phyloP scores from a whole-genome alignment of 495 filamentous ascomycete genomes.

The Filosporella fistucella region DNA sequence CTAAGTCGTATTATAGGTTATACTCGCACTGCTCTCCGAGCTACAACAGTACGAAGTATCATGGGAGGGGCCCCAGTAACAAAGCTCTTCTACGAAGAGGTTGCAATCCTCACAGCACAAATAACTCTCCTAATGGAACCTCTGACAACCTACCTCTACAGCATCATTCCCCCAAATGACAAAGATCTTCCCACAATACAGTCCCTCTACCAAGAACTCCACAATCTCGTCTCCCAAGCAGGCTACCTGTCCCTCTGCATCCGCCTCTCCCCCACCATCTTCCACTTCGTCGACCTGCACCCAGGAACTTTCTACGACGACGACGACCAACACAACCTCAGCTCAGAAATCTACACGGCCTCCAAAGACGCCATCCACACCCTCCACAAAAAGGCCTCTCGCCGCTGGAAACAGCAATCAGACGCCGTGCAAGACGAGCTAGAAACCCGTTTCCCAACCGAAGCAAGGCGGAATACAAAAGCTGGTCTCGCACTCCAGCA shows the following conservation, averaged over 20 bases:
- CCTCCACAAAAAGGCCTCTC: too few species aligned
- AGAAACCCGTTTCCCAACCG: too few species aligned
- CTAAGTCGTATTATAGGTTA: slow-evolving; percentile 29
- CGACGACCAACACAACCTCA: slow-evolving; percentile 29
- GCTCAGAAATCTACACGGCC: slow-evolving; percentile 26
- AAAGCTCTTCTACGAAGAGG: slow-evolving; percentile 32
- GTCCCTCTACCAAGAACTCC: slow-evolving; percentile 36
- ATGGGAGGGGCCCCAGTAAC: slow-evolving; percentile 29
- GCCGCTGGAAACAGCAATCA: too few species aligned
- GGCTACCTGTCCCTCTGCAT: slow-evolving; percentile 38
- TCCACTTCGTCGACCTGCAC: slow-evolving; percentile 33
- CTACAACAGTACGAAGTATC: slow-evolving; percentile 24
- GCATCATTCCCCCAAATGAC: slow-evolving; percentile 13
- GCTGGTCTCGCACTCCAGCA: too few species aligned
- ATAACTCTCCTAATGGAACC: slow-evolving; percentile 36
- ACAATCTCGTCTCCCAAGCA: slow-evolving; percentile 38
- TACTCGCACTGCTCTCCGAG: slow-evolving; percentile 32
- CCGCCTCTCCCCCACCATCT: slow-evolving; percentile 39
- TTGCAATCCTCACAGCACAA: slow-evolving; percentile 36
- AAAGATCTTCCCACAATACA: slow-evolving; percentile 15
- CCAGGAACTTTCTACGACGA: slow-evolving; percentile 35
- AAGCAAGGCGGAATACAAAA: too few species aligned
- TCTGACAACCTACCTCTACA: slow-evolving; percentile 29
- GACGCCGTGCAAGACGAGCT: too few species aligned
- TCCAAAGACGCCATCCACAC: too few species aligned